A percentile compares a stretch with the other conserved stretches of the same genome.
Conservation (phyloP, 176 grass and related monocot genomes). For the Otatea glauca region DNA sequence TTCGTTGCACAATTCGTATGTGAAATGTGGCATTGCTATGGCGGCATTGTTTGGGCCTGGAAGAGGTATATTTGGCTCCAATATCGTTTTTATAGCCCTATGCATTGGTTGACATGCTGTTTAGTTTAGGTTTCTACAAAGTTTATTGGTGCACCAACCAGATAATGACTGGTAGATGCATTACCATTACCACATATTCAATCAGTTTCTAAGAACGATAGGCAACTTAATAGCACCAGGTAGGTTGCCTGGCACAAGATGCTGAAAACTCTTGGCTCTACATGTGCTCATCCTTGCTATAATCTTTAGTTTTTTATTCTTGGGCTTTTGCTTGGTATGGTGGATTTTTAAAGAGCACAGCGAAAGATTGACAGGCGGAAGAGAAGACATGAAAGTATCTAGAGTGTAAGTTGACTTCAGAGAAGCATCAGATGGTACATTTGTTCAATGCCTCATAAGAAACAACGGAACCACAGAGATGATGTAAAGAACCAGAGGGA, state of each 20-base stretch:
- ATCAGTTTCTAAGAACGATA: not conserved
- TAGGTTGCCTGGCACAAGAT: not conserved
- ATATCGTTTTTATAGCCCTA: not conserved
- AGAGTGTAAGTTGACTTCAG: too few species aligned
- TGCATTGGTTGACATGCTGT: not conserved
- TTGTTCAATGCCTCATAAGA: not conserved
- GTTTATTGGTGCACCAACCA: not conserved
- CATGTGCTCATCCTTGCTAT: not conserved
- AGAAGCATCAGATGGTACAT: not conserved
- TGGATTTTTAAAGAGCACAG: not conserved
- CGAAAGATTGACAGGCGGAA: too few species aligned
- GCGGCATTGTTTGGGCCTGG: constrained; percentile 81
- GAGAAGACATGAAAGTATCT: too few species aligned
- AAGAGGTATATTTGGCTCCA: constrained; percentile 60
- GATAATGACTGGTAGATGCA: not conserved
- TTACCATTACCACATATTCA: not conserved
- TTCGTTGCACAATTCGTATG: constrained; percentile 84
- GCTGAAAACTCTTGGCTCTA: not conserved
- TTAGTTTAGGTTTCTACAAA: constrained; percentile 1
- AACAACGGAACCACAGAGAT: not conserved
- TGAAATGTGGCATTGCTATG: constrained; percentile 85
- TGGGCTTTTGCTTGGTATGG: constrained; percentile 9
- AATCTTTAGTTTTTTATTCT: not conserved
- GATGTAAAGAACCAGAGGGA: not conserved
- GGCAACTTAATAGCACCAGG: not conserved